phyloP scores from a whole-genome alignment of 768 basidiomycete species.

The Lanmaoa rubissima region DNA sequence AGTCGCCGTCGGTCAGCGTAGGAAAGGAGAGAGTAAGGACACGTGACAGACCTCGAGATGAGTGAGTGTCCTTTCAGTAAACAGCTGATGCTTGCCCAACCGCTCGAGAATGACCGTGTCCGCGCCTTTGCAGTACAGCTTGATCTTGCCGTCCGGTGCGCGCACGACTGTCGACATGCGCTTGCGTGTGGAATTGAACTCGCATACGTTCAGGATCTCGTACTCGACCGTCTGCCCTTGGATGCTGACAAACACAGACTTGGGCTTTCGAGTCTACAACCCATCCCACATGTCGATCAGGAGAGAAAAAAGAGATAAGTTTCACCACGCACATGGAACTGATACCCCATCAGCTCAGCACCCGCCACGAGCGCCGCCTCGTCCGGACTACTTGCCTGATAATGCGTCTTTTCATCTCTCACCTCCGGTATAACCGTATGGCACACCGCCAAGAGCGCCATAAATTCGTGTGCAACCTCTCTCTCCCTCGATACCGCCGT shows the following conservation, averaged over 20 bases:
- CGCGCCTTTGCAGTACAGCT: constrained; percentile 94
- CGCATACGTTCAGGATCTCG: constrained; percentile 94
- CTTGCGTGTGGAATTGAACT: constrained; percentile 97
- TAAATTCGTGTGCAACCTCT: constrained; percentile 65
- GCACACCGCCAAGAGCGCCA: constrained; percentile 88
- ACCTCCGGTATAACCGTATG: constrained; percentile 98
- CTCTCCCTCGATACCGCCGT: constrained; percentile 32
- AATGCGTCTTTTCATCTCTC: constrained; percentile 84
- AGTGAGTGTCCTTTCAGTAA: constrained; percentile 78
- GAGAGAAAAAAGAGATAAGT: neutral
- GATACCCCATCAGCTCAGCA: constrained; percentile 88
- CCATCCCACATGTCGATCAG: neutral
- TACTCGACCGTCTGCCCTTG: constrained; percentile 73
- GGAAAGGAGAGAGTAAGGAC: neutral
- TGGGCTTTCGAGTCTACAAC: constrained; percentile 89
- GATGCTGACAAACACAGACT: constrained; percentile 87
- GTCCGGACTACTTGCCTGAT: constrained; percentile 96
- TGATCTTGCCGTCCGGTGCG: constrained; percentile 85
- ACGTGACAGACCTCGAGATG: constrained; percentile 77
- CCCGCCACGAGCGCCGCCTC: constrained; percentile 95
- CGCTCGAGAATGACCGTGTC: constrained; percentile 97
- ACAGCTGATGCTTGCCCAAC: constrained; percentile 79
- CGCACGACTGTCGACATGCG: constrained; percentile 96
- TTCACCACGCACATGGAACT: constrained; percentile 75
- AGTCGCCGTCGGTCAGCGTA: no score